Base-by-base conservation (phyloP, 192 early-diverging fungal genomes). In the Mortierella alpina region DNA sequence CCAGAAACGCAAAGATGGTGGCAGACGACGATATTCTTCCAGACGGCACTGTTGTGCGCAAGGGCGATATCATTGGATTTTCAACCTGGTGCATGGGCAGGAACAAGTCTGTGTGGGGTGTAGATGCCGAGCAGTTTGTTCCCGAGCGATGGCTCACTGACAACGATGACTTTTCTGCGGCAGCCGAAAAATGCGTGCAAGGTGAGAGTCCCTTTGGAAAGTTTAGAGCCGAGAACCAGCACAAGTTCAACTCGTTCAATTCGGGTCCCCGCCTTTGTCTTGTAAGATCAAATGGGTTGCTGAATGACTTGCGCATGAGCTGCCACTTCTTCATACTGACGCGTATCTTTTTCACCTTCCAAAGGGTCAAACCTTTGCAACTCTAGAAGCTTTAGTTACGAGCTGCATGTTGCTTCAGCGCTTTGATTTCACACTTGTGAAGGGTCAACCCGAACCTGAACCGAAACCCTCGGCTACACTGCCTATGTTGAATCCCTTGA, bases 11-110 rank as follows among this genome's bases (percentile, higher is more conserved):
- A 6, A 92, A 92, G 69, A 63, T 83, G 49, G 86, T 84, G 17
- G 49, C 90, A 9, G 58, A 83, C 1, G 91, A 94, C 54, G 86
- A 87, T 58, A 61, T 90, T 10, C 82, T 90, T 11, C 93, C 93
- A 1, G 91, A 92, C 68, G 91, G 91, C 9, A 90, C 87, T 15
- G 45, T 54, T 12, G 69, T 95, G 40, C 59, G 70, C 31, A 86
- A 85, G 41, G 91, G 91, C 6, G 83, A 87, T 4, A 53, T 59
- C 12, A 81, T 93, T 2, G 64, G 58, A 0, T 92, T 73, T 76
- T 77, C 66, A 7, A 82, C 72, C 12, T 95, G 86, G 57, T 65
- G 66, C n/a, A 85, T 89, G 83, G 92, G 89, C 6, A 79, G 90
- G 44, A 77, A 68, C 12, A 65, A 81, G 62, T 56, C 77, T 10